phyloP scores from a whole-genome alignment of 257 asterid species.

The Nyctanthes arbortristis region DNA sequence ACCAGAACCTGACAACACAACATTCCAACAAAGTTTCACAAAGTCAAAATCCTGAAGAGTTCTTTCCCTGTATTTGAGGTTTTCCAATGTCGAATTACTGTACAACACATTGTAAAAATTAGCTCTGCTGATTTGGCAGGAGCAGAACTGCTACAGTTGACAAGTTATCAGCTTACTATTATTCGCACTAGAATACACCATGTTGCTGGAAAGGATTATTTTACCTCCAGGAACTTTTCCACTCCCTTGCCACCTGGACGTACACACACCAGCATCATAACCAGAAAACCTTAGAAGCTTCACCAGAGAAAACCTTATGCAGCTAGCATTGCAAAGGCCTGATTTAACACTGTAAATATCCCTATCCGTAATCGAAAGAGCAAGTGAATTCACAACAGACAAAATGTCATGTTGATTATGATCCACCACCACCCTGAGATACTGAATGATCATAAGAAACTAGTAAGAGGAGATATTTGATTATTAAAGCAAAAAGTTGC shows the following conservation, averaged over 20 bases:
- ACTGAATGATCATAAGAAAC: constrained; percentile 40
- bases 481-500: too few relatives aligned
- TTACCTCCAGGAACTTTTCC: constrained; percentile 78
- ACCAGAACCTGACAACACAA: not conserved
- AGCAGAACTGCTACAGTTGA: not conserved
- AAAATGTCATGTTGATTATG: constrained; percentile 52
- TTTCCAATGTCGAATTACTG: not conserved
- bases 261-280: constrained; percentile 77
- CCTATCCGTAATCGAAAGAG: constrained; percentile 47
- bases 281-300: constrained; percentile 67
- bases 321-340: constrained; percentile 67
- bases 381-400: constrained; percentile 54
- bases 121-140: not conserved
- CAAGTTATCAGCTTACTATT: not conserved
- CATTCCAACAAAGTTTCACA: not conserved
- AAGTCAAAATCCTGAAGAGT: not conserved
- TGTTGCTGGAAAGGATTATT: not conserved
- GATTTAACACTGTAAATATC: constrained; percentile 49
- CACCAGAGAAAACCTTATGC: constrained; percentile 63
- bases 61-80: not conserved
- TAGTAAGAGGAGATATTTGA: constrained; percentile 17
- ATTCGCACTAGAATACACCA: not conserved
- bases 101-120: not conserved
- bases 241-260: constrained; percentile 65
- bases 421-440: constrained; percentile 50